Evolutionary conservation across 352 stramenopile genomes (phyloP).

Genomic region (Phytopythium montanum): DNA sequence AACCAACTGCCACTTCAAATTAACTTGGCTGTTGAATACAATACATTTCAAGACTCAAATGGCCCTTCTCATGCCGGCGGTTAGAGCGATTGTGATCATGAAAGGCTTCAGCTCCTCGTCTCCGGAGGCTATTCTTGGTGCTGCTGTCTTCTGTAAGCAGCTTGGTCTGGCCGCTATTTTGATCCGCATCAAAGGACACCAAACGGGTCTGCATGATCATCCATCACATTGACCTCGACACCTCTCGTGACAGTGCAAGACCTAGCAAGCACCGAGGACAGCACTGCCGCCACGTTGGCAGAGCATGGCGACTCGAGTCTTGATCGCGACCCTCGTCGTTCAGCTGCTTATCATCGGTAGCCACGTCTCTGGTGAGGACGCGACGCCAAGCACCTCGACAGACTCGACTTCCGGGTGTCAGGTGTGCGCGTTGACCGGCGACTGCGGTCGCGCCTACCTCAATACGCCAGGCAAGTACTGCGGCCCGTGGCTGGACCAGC

Average conservation of each 20-base stretch:
- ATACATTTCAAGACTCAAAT: too few relatives aligned
- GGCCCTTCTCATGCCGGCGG: too few relatives aligned
- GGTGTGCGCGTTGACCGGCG: slow-evolving; percentile 13
- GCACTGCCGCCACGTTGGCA: not conserved
- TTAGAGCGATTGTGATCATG: too few relatives aligned
- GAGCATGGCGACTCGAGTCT: not conserved
- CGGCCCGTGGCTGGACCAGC: slow-evolving; percentile 24
- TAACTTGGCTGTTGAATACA: too few relatives aligned
- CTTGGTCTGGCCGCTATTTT: too few relatives aligned
- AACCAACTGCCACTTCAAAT: too few relatives aligned
- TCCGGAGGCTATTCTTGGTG: too few relatives aligned
- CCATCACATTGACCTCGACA: not conserved
- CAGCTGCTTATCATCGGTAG: not conserved
- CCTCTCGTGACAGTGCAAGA: not conserved
- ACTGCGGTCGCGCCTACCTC: slow-evolving; percentile 27
- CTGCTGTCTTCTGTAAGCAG: too few relatives aligned
- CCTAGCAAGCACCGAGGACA: not conserved
- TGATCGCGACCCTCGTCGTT: not conserved
- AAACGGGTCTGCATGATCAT: not conserved
- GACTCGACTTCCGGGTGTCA: slow-evolving; percentile 16
- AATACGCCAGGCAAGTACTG: slow-evolving; percentile 22
- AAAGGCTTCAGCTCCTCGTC: too few relatives aligned
- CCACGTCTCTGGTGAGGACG: not conserved
- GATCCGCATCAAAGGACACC: not conserved
- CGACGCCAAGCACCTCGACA: not conserved